Percentiles rank a stretch among this genome's conserved stretches.
Conservation (phyloP, 306 rosid species). For the Sesbania bispinosa region DNA sequence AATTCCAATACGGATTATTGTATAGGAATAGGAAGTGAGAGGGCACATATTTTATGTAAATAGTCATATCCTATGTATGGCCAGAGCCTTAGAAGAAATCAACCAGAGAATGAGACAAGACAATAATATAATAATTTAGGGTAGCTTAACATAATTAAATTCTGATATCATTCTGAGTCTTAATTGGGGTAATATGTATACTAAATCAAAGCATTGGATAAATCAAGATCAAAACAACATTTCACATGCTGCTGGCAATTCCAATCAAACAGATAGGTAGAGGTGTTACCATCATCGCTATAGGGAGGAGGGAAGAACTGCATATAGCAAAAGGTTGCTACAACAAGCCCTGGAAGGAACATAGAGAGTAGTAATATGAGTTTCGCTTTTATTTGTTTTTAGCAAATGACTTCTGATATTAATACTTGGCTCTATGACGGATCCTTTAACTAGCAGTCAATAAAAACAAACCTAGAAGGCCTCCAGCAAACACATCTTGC, state of each 20-base stretch:
- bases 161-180: neutral
- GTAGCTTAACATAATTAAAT: neutral
- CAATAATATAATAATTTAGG: neutral
- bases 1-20: too few species aligned
- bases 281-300: conserved; percentile 51
- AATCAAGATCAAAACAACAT: conserved; percentile 13
- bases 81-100: neutral
- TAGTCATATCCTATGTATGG: neutral
- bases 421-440: neutral
- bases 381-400: neutral
- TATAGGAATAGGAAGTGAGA: neutral
- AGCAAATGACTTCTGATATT: neutral
- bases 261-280: neutral
- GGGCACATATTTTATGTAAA: neutral
- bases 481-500: conserved; percentile 92
- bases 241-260: neutral
- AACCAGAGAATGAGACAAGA: neutral
- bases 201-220: neutral
- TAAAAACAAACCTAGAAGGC: conserved; percentile 52
- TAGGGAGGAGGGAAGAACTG: conserved; percentile 89
- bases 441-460: neutral
- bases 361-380: neutral
- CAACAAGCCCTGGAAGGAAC: conserved; percentile 62
- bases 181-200: neutral
- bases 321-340: conserved; percentile 72